These are phyloP conservation scores for Curvularia verruculosa DNA, from an alignment of 2,329 filamentous ascomycete genomes.

Conservation along the genomic window DNA sequence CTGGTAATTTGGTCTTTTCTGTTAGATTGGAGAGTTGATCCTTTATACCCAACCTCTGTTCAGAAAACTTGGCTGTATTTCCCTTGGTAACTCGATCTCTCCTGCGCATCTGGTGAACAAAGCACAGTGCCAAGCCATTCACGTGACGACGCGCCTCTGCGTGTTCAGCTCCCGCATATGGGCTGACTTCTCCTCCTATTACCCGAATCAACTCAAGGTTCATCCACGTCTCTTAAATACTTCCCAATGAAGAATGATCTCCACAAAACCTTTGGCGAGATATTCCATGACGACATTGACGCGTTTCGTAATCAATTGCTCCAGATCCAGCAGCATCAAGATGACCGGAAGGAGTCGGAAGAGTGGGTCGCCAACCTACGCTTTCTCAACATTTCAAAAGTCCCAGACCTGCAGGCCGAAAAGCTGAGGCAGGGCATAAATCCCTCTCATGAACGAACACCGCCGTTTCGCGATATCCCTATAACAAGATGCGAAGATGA, in stretches of 20 bases:
- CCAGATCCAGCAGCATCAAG: conserved; percentile 14
- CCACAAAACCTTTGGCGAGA: conserved; percentile 23
- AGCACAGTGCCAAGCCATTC: not conserved
- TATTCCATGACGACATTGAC: conserved; percentile 17
- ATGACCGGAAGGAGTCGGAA: conserved; percentile 15
- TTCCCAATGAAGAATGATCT: conserved; percentile 26
- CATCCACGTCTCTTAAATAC: not conserved
- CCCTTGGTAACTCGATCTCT: not conserved
- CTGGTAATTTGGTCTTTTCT: too few species aligned
- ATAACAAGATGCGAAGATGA: conserved; percentile 9
- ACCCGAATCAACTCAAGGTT: not conserved
- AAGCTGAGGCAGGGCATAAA: not conserved
- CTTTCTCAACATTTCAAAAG: conserved; percentile 24
- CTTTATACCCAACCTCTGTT: not conserved
- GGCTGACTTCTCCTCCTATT: not conserved
- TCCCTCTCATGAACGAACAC: not conserved
- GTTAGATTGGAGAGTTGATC: not conserved
- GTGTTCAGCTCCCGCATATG: not conserved
- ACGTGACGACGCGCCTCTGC: conserved; percentile 4
- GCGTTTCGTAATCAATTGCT: conserved; percentile 24
- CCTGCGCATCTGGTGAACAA: not conserved
- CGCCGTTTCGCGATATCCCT: not conserved
- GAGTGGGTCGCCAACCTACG: conserved; percentile 18
- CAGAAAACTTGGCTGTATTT: not conserved
- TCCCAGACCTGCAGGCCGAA: conserved; percentile 8